Evolutionary conservation across 495 filamentous ascomycete genomes (phyloP).

Genomic region (Wilcoxina mikolae): DNA sequence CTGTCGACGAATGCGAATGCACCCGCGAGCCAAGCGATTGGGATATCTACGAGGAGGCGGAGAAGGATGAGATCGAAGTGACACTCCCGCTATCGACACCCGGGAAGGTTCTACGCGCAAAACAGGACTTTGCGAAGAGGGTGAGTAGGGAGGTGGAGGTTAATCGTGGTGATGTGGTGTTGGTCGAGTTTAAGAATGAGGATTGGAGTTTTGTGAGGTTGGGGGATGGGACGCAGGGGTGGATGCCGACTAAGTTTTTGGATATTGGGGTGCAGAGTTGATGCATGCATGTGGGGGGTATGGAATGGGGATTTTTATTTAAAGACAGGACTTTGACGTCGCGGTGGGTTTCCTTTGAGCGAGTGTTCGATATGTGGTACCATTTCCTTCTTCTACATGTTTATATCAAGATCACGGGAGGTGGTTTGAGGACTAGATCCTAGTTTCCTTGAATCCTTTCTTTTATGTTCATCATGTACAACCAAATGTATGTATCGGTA

Average conservation of each 20-base stretch:
- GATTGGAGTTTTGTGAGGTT: conserved; percentile 2
- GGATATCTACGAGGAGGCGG: neutral
- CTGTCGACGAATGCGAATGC: neutral
- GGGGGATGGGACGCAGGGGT: neutral
- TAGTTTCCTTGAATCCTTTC: no score
- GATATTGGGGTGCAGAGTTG: no score
- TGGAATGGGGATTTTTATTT: no score
- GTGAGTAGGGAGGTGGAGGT: neutral
- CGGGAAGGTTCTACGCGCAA: neutral
- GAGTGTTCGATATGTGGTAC: no score
- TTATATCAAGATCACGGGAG: no score
- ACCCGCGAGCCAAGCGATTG: neutral
- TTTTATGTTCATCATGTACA: no score
- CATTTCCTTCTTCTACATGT: no score
- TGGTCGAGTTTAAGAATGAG: neutral
- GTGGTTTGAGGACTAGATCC: no score
- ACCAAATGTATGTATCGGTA: no score
- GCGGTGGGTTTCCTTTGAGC: no score
- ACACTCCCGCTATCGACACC: neutral
- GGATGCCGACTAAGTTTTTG: neutral
- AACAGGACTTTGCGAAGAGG: neutral
- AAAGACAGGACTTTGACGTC: no score
- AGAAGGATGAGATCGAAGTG: neutral
- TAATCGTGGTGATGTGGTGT: neutral
- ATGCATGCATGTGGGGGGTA: no score